Base-by-base conservation (phyloP, 192 early-diverging fungal genomes). In the Paraglomus brasilianum region DNA sequence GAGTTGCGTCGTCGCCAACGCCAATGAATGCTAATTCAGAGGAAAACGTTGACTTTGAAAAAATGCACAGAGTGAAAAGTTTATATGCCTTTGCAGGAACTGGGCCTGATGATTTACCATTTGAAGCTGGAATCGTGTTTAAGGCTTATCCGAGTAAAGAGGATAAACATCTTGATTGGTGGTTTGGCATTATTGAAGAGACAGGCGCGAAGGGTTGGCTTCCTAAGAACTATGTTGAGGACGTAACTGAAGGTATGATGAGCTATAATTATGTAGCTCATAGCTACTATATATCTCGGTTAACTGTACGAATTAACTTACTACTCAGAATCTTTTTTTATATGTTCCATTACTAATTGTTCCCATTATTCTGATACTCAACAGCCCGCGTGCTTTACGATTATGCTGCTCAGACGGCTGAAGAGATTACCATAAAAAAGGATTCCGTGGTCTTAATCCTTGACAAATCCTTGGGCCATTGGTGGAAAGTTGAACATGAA, bases 391-490 rank as follows among this genome's bases (percentile, higher is more conserved):
- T 72, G 15, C 50, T 82, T 14, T 82, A 75, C 42, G 69, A 81
- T n/a, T 84, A 77, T 63, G 63, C 72, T 8, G 71, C 72, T 8
- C 73, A 76, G 53, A 76, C 72, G 48, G 70, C 76, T 43, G 86
- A 84, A 44, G 88, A 90, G 45, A 76, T 93, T 17, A 72, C 78
- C 36, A 86, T 92, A 63, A 79, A 83, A 30, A 76, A 79, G 0
- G 89, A 86, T 8, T 85, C 83, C 56, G 75, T 87, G 24, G 73
- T 93, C 44, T 79, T 80, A 0, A 82, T 93, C 21, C 68, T 83
- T 24, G 79, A 80, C 49, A 83, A 86, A 53, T 72, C 73, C 9
- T 72, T 76, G 17, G 76, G 67, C 22, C 74, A 81, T 58, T 80
- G 80, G 79, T 85, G 81, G 81, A 73, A 70, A 7, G 83, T 73